These are phyloP conservation scores for Noccaea caerulescens DNA, from an alignment of 345 rosid genomes.

Conservation along the genomic window DNA sequence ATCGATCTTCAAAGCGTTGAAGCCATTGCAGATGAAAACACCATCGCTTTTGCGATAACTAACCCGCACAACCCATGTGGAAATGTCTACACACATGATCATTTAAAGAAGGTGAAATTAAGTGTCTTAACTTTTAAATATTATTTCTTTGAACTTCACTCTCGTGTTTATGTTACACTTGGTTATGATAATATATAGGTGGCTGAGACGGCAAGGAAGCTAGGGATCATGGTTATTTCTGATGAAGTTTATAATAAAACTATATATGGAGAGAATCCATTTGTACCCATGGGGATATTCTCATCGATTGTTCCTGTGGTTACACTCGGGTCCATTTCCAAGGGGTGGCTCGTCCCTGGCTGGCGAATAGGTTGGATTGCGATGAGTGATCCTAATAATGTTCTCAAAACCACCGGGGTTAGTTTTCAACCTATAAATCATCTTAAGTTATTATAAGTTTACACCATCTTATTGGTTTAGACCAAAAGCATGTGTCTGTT, in stretches of 20 bases:
- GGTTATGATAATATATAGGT: constrained; percentile 37
- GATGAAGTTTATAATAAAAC: constrained; percentile 60
- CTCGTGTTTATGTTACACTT: background rate
- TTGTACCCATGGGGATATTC: constrained; percentile 56
- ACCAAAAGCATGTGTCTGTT: background rate
- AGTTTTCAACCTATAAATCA: background rate
- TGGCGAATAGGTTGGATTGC: constrained; percentile 70
- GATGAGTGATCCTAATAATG: constrained; percentile 45
- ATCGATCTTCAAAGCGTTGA: constrained; percentile 57
- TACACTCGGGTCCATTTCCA: constrained; percentile 62
- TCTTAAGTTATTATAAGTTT: background rate
- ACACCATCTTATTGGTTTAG: background rate
- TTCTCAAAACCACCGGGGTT: constrained; percentile 49
- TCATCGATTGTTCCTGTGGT: constrained; percentile 56
- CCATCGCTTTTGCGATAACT: constrained; percentile 54
- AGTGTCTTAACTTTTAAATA: background rate
- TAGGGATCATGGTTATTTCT: constrained; percentile 57
- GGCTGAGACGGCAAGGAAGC: constrained; percentile 58
- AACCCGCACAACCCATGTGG: constrained; percentile 49
- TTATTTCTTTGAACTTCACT: constrained; percentile 15
- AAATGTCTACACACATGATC: constrained; percentile 48
- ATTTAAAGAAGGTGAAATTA: constrained; percentile 42
- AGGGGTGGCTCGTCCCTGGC: constrained; percentile 65
- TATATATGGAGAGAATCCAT: constrained; percentile 51
- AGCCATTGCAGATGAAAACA: constrained; percentile 58